A percentile compares a stretch with the other conserved stretches of the same genome.
Conservation (phyloP, 345 rosid genomes). For the Pistacia atlantica region DNA sequence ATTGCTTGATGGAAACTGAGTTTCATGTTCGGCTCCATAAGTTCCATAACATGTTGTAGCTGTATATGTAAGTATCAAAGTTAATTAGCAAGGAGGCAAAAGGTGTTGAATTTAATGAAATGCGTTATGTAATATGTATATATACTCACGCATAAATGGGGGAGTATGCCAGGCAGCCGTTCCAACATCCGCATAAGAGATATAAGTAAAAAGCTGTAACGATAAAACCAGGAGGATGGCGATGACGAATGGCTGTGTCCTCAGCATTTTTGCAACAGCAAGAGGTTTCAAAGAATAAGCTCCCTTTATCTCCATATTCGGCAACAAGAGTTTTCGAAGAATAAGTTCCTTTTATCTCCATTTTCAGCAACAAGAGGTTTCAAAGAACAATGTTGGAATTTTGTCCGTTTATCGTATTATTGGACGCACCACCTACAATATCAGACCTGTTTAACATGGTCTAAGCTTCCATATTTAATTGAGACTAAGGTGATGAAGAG, state of each 20-base stretch:
- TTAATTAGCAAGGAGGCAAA: not conserved
- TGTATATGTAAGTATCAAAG: not conserved
- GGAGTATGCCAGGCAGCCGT: constrained; percentile 46
- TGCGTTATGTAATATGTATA: not conserved
- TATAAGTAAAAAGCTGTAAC: not conserved
- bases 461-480: too few relatives aligned
- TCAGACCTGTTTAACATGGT: too few relatives aligned
- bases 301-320: too few relatives aligned
- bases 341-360: too few relatives aligned
- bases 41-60: constrained; percentile 47
- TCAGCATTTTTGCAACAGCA: not conserved
- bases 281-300: too few relatives aligned
- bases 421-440: too few relatives aligned
- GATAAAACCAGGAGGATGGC: not conserved
- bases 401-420: too few relatives aligned
- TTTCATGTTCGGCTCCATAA: constrained; percentile 20
- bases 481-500: too few relatives aligned
- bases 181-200: constrained; percentile 44
- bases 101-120: not conserved
- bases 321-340: too few relatives aligned
- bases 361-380: not conserved
- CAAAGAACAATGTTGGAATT: too few relatives aligned
- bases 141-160: constrained; percentile 57
- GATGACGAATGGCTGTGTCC: not conserved
- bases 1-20: constrained; percentile 59